These are phyloP conservation scores for Mallotus nudiflorus DNA, from an alignment of 345 rosid genomes.

Conservation along the genomic window DNA sequence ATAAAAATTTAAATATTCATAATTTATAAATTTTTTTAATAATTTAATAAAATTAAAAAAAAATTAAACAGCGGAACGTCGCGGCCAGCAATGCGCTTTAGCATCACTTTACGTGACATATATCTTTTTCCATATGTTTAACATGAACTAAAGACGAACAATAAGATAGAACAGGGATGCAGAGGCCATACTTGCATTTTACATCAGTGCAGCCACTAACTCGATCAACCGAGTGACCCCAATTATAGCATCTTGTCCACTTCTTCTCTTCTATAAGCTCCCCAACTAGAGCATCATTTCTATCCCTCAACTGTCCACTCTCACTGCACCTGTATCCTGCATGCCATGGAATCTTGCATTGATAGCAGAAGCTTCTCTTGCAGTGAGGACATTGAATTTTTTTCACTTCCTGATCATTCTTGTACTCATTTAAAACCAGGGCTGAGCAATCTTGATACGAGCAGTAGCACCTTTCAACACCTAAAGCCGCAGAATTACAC, in stretches of 20 bases:
- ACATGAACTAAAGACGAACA: background rate
- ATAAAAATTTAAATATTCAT: too few species aligned
- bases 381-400: conserved; percentile 31
- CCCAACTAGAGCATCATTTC: conserved; percentile 28
- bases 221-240: conserved; percentile 32
- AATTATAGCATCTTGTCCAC: conserved; percentile 34
- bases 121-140: too few species aligned
- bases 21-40: too few species aligned
- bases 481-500: conserved; percentile 11
- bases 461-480: conserved; percentile 30
- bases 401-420: conserved; percentile 22
- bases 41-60: too few species aligned
- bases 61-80: too few species aligned
- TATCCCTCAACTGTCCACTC: conserved; percentile 19
- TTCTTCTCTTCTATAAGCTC: conserved; percentile 25
- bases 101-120: too few species aligned
- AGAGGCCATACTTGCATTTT: conserved; percentile 27
- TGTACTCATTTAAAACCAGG: conserved; percentile 36
- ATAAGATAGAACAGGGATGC: background rate
- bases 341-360: conserved; percentile 35
- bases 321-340: conserved; percentile 32
- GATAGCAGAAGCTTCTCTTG: conserved; percentile 30
- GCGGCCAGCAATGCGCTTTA: too few species aligned
- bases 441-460: conserved; percentile 30
- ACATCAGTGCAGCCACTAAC: conserved; percentile 26